Conservation (phyloP, 495 filamentous ascomycete species). For the Annulohypoxylon moriforme region DNA sequence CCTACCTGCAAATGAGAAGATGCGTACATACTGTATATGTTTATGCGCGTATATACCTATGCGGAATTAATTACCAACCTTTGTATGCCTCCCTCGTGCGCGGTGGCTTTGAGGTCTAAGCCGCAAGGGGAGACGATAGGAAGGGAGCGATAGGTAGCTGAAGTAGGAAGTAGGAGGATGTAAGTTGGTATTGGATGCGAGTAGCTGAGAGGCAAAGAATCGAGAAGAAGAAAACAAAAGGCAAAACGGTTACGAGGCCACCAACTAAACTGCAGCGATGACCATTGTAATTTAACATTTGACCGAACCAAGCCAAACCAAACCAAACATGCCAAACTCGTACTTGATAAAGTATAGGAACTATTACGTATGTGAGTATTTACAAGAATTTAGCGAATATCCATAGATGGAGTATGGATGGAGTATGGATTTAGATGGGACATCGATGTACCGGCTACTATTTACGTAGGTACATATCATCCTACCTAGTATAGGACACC, state of each 20-base stretch:
- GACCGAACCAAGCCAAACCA: conserved; percentile 1
- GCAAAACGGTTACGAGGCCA: conserved; percentile 29
- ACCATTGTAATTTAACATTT: conserved; percentile 38
- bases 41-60: conserved; percentile 5
- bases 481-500: conserved; percentile 17
- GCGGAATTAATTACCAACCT: conserved; percentile 1
- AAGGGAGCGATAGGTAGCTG: not conserved
- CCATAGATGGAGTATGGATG: too few relatives aligned
- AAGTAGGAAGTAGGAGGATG: not conserved
- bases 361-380: not conserved
- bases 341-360: conserved; percentile 13
- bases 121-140: conserved; percentile 6
- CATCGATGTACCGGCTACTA: conserved; percentile 33
- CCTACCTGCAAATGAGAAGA: conserved; percentile 11
- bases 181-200: too few relatives aligned
- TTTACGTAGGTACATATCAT: not conserved
- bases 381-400: not conserved
- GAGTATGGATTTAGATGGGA: not conserved
- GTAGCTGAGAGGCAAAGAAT: not conserved
- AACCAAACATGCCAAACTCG: not conserved
- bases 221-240: not conserved
- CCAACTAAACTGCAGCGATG: conserved; percentile 33
- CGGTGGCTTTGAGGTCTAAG: conserved; percentile 36
- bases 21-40: conserved; percentile 1
- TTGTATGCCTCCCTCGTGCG: conserved; percentile 17